Conservation (phyloP, 352 stramenopile genomes). For the Plasmopara muralis region DNA sequence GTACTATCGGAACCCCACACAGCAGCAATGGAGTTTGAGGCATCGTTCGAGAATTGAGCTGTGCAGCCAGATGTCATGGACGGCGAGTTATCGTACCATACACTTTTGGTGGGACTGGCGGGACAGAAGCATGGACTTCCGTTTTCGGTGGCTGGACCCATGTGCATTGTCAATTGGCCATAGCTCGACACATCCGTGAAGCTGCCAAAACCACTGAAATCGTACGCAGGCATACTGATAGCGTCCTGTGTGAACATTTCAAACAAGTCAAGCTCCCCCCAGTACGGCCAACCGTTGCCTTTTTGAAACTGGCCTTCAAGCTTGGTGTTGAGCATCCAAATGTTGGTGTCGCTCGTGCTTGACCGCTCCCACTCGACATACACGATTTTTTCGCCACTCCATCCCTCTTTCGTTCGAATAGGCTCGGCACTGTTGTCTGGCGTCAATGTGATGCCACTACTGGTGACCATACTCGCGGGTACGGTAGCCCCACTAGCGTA, state of each 20-base stretch:
- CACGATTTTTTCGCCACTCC: conserved; percentile 66
- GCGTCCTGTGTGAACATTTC: conserved; percentile 79
- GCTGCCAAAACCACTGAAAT: conserved; percentile 41
- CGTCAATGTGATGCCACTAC: conserved; percentile 48
- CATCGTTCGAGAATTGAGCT: conserved; percentile 55
- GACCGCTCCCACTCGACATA: conserved; percentile 64
- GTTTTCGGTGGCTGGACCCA: conserved; percentile 35
- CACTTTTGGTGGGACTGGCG: conserved; percentile 33
- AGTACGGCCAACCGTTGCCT: conserved; percentile 64
- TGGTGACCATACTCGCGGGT: conserved; percentile 38
- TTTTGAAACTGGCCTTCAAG: conserved; percentile 51
- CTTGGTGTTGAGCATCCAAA: conserved; percentile 82
- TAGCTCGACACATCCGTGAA: conserved; percentile 42
- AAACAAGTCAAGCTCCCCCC: conserved; percentile 73
- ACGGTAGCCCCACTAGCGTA: conserved; percentile 38
- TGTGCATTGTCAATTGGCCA: conserved; percentile 69
- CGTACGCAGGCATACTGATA: conserved; percentile 27
- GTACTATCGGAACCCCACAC: conserved; percentile 54
- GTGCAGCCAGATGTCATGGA: conserved; percentile 64
- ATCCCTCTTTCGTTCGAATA: conserved; percentile 55
- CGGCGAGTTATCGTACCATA: conserved; percentile 48
- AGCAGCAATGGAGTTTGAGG: conserved; percentile 56
- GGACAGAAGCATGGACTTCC: conserved; percentile 56
- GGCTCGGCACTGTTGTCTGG: conserved; percentile 43
- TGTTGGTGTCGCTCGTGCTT: conserved; percentile 66